A percentile compares a stretch with the other conserved stretches of the same genome.
These are phyloP conservation scores for Pythium angustatum DNA, from an alignment of 352 stramenopile species.

Conservation along the genomic window DNA sequence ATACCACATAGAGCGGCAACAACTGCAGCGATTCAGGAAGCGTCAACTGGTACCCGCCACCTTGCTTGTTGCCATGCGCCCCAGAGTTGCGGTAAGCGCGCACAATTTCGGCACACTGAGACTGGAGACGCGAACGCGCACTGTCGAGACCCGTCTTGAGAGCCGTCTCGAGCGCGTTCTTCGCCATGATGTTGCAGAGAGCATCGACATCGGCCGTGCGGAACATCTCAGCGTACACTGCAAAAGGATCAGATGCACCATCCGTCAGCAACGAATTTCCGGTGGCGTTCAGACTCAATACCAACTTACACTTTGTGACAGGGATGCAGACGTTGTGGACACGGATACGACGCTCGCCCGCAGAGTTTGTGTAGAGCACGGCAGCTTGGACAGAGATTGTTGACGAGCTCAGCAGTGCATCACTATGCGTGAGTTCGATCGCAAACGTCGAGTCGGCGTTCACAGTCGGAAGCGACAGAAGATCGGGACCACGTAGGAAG, in stretches of 20 bases:
- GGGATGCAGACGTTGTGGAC: slow-evolving; percentile 97
- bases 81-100: slow-evolving; percentile 86
- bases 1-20: slow-evolving; percentile 94
- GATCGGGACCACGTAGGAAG: slow-evolving; percentile 96
- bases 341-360: slow-evolving; percentile 96
- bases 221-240: slow-evolving; percentile 92
- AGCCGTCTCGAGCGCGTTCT: slow-evolving; percentile 92
- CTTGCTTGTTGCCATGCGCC: slow-evolving; percentile 67
- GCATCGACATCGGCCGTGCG: slow-evolving; percentile 92
- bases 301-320: slow-evolving; percentile 77
- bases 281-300: too few species aligned
- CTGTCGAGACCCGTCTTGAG: slow-evolving; percentile 95
- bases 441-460: slow-evolving; percentile 96
- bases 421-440: slow-evolving; percentile 97
- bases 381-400: slow-evolving; percentile 96
- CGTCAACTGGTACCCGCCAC: slow-evolving; percentile 75
- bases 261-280: too few species aligned
- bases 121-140: slow-evolving; percentile 91
- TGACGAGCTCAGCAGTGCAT: slow-evolving; percentile 91
- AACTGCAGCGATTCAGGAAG: slow-evolving; percentile 93
- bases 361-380: slow-evolving; percentile 97
- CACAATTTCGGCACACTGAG: slow-evolving; percentile 93
- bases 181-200: slow-evolving; percentile 94
- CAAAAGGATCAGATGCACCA: slow-evolving; percentile 3
- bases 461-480: slow-evolving; percentile 96